Conservation (phyloP, 2,329 filamentous ascomycete species). For the Ceratocystis papillata region DNA sequence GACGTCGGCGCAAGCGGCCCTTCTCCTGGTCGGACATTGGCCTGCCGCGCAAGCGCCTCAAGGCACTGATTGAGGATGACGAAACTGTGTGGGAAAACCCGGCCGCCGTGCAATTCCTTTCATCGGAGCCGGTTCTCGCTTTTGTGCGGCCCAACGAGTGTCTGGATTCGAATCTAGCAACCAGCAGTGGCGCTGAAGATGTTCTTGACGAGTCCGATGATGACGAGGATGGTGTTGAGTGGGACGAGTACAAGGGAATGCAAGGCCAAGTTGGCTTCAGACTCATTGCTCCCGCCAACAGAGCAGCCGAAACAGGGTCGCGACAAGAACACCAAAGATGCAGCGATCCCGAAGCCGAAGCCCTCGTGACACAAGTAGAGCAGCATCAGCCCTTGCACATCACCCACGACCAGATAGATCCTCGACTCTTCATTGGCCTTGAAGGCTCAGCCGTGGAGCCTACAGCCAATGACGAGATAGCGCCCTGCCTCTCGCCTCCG, state of each 20-base stretch:
- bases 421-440: constrained; percentile 17
- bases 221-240: not conserved
- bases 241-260: not conserved
- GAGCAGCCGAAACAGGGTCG: not conserved
- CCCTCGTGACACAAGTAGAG: not conserved
- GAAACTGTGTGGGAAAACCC: constrained; percentile 22
- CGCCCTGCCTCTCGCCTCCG: not conserved
- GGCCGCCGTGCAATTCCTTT: constrained; percentile 20
- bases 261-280: constrained; percentile 10
- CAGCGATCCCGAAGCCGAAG: not conserved
- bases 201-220: constrained; percentile 1
- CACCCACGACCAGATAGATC: constrained; percentile 19
- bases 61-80: constrained; percentile 23
- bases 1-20: constrained; percentile 17
- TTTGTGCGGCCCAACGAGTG: constrained; percentile 23
- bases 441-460: not conserved
- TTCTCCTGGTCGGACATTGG: constrained; percentile 23
- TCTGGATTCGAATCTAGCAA: constrained; percentile 12
- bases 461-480: not conserved
- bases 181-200: not conserved
- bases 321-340: not conserved
- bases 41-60: constrained; percentile 18
- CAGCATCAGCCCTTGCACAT: not conserved
- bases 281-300: constrained; percentile 8
- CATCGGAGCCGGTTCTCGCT: constrained; percentile 18